Evolutionary conservation across 208 protist genomes (phyloP).

Genomic region (Leishmania lainsoni): DNA sequence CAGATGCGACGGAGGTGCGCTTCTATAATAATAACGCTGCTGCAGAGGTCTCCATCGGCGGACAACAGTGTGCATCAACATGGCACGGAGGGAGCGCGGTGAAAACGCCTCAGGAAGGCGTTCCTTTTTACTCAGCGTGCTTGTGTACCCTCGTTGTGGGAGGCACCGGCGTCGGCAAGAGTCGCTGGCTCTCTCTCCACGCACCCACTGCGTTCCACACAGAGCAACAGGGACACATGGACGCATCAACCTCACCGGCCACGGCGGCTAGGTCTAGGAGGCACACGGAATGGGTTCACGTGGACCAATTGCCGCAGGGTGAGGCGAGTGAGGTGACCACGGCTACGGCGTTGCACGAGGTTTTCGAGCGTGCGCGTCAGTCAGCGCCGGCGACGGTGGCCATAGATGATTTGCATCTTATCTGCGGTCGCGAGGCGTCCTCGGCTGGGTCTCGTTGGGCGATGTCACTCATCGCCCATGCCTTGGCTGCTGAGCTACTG

Average conservation of each 20-base stretch:
- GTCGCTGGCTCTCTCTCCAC: constrained; percentile 26
- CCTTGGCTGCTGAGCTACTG: constrained; percentile 43
- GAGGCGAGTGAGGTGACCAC: constrained; percentile 50
- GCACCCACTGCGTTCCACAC: not conserved
- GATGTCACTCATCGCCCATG: constrained; percentile 40
- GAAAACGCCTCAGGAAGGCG: not conserved
- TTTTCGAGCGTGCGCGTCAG: constrained; percentile 91
- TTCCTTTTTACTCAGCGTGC: not conserved
- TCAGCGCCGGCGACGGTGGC: constrained; percentile 76
- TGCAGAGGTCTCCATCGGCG: not conserved
- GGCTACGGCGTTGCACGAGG: constrained; percentile 90
- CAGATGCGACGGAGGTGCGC: constrained; percentile 31
- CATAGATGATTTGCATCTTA: constrained; percentile 60
- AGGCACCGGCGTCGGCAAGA: constrained; percentile 54
- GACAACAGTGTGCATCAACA: not conserved
- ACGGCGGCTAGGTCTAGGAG: not conserved
- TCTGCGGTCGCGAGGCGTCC: constrained; percentile 38
- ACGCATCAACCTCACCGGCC: not conserved
- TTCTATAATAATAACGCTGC: not conserved
- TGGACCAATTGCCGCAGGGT: constrained; percentile 49
- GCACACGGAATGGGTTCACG: constrained; percentile 28
- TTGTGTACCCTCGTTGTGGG: constrained; percentile 47
- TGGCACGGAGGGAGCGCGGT: no score
- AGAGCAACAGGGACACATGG: not conserved
- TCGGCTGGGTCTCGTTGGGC: constrained; percentile 45